These are phyloP conservation scores for Fusarium sublunatum DNA, from an alignment of 2,329 filamentous ascomycete species.

Conservation along the genomic window DNA sequence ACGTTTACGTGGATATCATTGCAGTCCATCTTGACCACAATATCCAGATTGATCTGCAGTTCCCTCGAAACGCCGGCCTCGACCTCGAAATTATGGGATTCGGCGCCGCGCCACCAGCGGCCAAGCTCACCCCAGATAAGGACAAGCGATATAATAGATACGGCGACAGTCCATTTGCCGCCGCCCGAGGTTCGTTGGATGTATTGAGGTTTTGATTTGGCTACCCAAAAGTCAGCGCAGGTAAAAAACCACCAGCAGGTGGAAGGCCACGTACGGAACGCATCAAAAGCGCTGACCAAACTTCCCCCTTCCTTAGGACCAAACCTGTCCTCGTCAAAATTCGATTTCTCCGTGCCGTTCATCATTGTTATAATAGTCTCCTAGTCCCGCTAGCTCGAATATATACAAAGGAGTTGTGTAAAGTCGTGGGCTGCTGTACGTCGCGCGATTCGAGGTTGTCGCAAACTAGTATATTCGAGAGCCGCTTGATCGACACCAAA, in stretches of 20 bases:
- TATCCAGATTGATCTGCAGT: conserved; percentile 94
- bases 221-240: conserved; percentile 59
- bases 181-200: conserved; percentile 85
- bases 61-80: conserved; percentile 89
- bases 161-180: conserved; percentile 91
- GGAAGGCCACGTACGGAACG: conserved; percentile 79
- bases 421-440: conserved; percentile 7
- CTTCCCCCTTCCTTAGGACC: conserved; percentile 71
- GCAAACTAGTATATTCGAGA: conserved; percentile 28
- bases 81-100: conserved; percentile 90
- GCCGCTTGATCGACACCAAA: conserved; percentile 33
- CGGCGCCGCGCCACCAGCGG: conserved; percentile 86
- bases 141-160: conserved; percentile 77
- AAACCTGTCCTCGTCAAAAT: conserved; percentile 81
- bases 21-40: conserved; percentile 92
- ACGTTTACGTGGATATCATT: conserved; percentile 93
- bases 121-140: conserved; percentile 82
- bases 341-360: conserved; percentile 80
- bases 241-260: not conserved
- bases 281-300: conserved; percentile 90
- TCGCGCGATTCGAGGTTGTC: conserved; percentile 23
- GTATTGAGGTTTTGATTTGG: conserved; percentile 96
- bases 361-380: conserved; percentile 57
- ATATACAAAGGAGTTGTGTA: conserved; percentile 20
- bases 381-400: conserved; percentile 33